Evolutionary conservation across 169 alveolate species (phyloP).

Genomic region (Fabrea salina): DNA sequence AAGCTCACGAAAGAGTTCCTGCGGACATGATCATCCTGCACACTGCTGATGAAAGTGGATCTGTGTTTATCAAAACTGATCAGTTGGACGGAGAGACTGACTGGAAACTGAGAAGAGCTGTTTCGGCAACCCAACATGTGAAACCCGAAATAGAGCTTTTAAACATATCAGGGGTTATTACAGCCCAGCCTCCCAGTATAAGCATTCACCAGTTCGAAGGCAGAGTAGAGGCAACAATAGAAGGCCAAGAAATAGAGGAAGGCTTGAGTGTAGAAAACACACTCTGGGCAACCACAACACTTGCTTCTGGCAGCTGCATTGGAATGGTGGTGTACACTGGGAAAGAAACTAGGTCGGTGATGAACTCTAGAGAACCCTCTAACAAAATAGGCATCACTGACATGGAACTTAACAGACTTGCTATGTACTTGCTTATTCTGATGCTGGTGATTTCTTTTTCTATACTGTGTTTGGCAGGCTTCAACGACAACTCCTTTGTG

Average conservation of each 20-base stretch:
- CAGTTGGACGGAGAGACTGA: conserved; percentile 99
- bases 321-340: conserved; percentile 95
- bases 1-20: conserved; percentile 94
- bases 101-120: conserved; percentile 97
- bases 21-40: conserved; percentile 93
- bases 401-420: conserved; percentile 64
- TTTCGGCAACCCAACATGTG: conserved; percentile 78
- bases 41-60: conserved; percentile 76
- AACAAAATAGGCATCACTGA: conserved; percentile 90
- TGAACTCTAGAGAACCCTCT: conserved; percentile 83
- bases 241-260: not conserved
- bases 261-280: conserved; percentile 88
- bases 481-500: conserved; percentile 66
- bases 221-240: conserved; percentile 33
- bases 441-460: conserved; percentile 58
- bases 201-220: conserved; percentile 89
- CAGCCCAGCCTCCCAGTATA: conserved; percentile 84
- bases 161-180: conserved; percentile 59
- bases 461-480: conserved; percentile 61
- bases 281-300: conserved; percentile 95
- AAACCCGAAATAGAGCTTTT: conserved; percentile 62
- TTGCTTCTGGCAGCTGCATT: conserved; percentile 90
- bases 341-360: conserved; percentile 85
- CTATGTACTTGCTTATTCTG: conserved; percentile 61
- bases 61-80: conserved; percentile 95